A percentile compares a stretch with the other conserved stretches of the same genome.
phyloP scores from a whole-genome alignment of 257 asterid genomes.

The Coffea eugenioides region DNA sequence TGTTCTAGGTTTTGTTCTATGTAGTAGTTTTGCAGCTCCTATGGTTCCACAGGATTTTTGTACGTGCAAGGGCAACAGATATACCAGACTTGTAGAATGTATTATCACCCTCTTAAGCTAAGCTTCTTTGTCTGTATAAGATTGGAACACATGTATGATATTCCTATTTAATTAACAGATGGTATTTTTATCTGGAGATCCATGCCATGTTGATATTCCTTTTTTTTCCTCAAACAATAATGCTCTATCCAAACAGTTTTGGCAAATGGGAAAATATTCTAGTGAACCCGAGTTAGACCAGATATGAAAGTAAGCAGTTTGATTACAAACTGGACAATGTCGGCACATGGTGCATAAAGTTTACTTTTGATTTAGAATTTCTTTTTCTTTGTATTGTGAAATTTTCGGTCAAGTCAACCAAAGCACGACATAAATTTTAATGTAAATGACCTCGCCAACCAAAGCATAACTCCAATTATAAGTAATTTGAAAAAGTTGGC shows the following conservation, averaged over 20 bases:
- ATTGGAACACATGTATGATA: background rate
- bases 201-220: no score
- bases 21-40: constrained; percentile 8
- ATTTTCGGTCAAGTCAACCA: background rate
- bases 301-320: no score
- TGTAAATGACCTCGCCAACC: background rate
- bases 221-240: no score
- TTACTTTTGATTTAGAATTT: no score
- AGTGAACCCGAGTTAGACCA: no score
- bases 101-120: background rate
- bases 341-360: no score
- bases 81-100: background rate
- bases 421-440: background rate
- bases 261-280: no score
- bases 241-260: no score
- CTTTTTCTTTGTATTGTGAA: background rate
- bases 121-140: background rate
- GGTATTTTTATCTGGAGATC: background rate
- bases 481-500: background rate
- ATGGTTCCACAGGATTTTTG: background rate
- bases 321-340: no score
- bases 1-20: constrained; percentile 19
- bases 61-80: background rate
- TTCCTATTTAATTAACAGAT: background rate
- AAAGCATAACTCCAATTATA: background rate